Percentiles rank a stretch among this genome's conserved stretches.
Conservation (phyloP, 176 grass and related monocot species). For the Hordeum vulgare region MorexV3_pseudomolecules_assembly NC_058520.1:1941914-1942413, state of each 20-base stretch:
- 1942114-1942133: conserved; percentile 66
- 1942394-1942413: conserved; percentile 31
- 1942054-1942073: conserved; percentile 61
- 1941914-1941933: conserved; percentile 72
- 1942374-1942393: conserved; percentile 46
- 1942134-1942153: conserved; percentile 59
- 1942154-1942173: conserved; percentile 40
- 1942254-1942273: conserved; percentile 5
- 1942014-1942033: conserved; percentile 70
- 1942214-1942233: not conserved
- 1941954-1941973: conserved; percentile 65
- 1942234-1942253: conserved; percentile 29
- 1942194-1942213: conserved; percentile 5
- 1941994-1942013: conserved; percentile 74
- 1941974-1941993: conserved; percentile 64
- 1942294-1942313: conserved; percentile 22
- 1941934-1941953: conserved; percentile 85
- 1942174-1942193: conserved; percentile 12
- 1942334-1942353: not conserved
- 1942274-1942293: conserved; percentile 16
- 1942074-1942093: conserved; percentile 65
- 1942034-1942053: conserved; percentile 71
- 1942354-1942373: conserved; percentile 10
- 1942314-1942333: conserved; percentile 12
- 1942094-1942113: conserved; percentile 71